Evolutionary conservation across 352 stramenopile species (phyloP).

Genomic region (Halophytophthora polymorphica): DNA sequence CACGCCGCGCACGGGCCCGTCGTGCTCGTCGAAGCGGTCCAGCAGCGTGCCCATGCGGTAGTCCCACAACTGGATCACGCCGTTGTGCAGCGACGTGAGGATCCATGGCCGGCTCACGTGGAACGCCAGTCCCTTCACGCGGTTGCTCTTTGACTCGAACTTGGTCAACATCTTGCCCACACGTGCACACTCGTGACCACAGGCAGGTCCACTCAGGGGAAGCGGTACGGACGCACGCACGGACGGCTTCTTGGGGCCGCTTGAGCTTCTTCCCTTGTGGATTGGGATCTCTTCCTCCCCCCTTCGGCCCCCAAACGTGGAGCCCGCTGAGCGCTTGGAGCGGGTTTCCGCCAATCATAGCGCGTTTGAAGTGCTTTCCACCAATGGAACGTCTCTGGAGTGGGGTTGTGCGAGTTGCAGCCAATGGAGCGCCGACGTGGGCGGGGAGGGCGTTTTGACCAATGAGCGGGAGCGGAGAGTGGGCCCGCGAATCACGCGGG

Average conservation of each 20-base stretch:
- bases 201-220: no score
- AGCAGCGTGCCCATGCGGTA: conserved; percentile 99
- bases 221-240: not conserved
- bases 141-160: conserved; percentile 99
- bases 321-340: not conserved
- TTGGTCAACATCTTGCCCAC: conserved; percentile 94
- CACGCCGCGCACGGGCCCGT: conserved; percentile 97
- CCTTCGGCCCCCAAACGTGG: conserved; percentile 3
- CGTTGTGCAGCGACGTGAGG: conserved; percentile 99
- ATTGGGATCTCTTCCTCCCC: conserved; percentile 1
- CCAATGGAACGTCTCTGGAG: no score
- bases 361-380: no score
- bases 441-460: no score
- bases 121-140: conserved; percentile 99
- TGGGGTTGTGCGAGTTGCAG: conserved; percentile 6
- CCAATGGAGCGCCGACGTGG: conserved; percentile 19
- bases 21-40: conserved; percentile 99
- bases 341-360: conserved; percentile 4
- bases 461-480: conserved; percentile 9
- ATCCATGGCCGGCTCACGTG: conserved; percentile 98
- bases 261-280: not conserved
- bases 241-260: no score
- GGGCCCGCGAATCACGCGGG: not conserved
- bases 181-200: no score
- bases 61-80: conserved; percentile 97